Evolutionary conservation across 108 stramenopile species (phyloP).

Genomic region (Cafeteria roenbergensis): DNA sequence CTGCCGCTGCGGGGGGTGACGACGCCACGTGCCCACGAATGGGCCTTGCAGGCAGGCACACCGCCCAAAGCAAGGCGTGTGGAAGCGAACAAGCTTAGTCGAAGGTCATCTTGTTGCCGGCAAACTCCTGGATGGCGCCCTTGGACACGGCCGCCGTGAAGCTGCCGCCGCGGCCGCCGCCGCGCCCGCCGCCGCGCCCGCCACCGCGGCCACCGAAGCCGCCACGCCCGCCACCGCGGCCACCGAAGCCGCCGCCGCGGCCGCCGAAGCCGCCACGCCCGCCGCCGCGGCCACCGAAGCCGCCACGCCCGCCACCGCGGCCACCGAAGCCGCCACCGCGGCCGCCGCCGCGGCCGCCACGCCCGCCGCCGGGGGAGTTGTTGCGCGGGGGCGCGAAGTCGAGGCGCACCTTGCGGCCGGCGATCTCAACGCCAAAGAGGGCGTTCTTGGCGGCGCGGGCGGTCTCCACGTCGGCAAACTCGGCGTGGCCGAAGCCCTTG

Average conservation of each 20-base stretch:
- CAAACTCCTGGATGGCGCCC: no score
- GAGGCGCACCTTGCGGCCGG: slow-evolving; percentile 72
- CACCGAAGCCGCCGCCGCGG: slow-evolving; percentile 50
- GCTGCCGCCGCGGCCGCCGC: no score
- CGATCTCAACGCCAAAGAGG: slow-evolving; percentile 66
- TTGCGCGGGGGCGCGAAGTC: slow-evolving; percentile 50
- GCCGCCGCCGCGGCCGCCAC: slow-evolving; percentile 44
- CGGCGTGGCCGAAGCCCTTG: slow-evolving; percentile 88
- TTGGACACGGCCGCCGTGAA: no score
- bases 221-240: slow-evolving; percentile 46
- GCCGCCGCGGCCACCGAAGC: slow-evolving; percentile 54
- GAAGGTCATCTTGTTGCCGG: no score
- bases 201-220: slow-evolving; percentile 30
- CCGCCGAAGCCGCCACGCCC: slow-evolving; percentile 53
- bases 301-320: slow-evolving; percentile 42
- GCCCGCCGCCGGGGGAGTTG: slow-evolving; percentile 37
- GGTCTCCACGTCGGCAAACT: slow-evolving; percentile 67
- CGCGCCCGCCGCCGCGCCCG: no score
- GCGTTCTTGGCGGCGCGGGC: slow-evolving; percentile 65
- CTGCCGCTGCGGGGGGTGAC: no score
- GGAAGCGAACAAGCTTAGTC: no score
- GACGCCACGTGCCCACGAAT: no score
- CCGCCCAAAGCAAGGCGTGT: no score
- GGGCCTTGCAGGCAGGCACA: no score
- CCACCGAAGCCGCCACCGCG: slow-evolving; percentile 47